Percentiles rank a stretch among this genome's conserved stretches.
Evolutionary conservation across 768 basidiomycete genomes (phyloP).

Genomic region (Pisolithus marmoratus): DNA sequence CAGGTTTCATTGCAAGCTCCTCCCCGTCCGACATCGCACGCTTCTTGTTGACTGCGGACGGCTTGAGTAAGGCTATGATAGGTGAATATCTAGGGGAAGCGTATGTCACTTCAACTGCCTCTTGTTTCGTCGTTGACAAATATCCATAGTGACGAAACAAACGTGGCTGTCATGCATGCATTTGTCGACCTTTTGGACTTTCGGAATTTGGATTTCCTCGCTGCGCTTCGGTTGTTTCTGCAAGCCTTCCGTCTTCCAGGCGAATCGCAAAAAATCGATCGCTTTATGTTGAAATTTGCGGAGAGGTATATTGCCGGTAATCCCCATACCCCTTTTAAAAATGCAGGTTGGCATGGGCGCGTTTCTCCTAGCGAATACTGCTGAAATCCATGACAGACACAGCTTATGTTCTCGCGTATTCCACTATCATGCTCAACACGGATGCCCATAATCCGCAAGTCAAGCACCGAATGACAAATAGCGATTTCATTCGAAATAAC

Average conservation of each 20-base stretch:
- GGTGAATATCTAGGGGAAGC: constrained; percentile 98
- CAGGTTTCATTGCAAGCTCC: constrained; percentile 75
- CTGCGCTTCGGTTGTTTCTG: constrained; percentile 84
- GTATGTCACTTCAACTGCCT: constrained; percentile 39
- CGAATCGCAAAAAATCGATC: constrained; percentile 97
- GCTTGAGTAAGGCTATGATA: constrained; percentile 91
- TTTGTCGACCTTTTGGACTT: constrained; percentile 94
- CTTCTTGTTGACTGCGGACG: constrained; percentile 86
- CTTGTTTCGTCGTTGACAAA: constrained; percentile 5
- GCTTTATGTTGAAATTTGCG: constrained; percentile 98
- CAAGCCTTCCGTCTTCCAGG: constrained; percentile 97
- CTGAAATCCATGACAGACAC: constrained; percentile 50
- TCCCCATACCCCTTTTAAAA: constrained; percentile 78
- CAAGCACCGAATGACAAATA: constrained; percentile 90
- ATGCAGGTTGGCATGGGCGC: constrained; percentile 62
- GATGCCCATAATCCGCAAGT: constrained; percentile 95
- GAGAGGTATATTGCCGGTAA: constrained; percentile 94
- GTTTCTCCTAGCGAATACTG: background rate
- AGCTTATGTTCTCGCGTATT: constrained; percentile 93
- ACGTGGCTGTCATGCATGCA: constrained; percentile 94
- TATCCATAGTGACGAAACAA: constrained; percentile 67
- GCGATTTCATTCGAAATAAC: constrained; percentile 91
- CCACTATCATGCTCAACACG: constrained; percentile 93
- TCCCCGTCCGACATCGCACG: constrained; percentile 73
- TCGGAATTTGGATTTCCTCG: constrained; percentile 72